Conservation (phyloP, 345 rosid genomes). For the Ceriops tagal region DNA sequence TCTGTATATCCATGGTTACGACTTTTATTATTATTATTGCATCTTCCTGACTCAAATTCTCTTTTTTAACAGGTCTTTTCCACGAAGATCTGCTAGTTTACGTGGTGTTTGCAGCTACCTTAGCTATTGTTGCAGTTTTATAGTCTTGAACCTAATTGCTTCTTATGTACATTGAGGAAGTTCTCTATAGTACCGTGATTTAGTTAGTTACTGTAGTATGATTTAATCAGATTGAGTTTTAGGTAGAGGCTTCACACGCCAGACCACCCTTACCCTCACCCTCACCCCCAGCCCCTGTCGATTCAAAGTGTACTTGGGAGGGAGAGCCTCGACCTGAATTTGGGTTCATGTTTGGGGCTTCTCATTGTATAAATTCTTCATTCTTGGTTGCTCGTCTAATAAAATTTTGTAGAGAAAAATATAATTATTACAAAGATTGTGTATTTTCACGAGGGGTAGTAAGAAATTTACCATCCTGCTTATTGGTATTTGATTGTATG, state of each 20-base stretch:
- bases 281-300: neutral
- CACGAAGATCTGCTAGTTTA: slow-evolving; percentile 26
- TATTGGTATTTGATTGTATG: too few relatives aligned
- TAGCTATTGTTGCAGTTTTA: slow-evolving; percentile 34
- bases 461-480: too few relatives aligned
- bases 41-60: neutral
- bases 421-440: too few relatives aligned
- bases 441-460: too few relatives aligned
- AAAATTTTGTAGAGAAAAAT: slow-evolving; percentile 11
- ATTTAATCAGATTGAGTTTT: slow-evolving; percentile 16
- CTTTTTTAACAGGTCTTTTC: slow-evolving; percentile 47
- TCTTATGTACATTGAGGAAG: slow-evolving; percentile 1
- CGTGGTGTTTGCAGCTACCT: slow-evolving; percentile 28
- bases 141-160: slow-evolving; percentile 19
- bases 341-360: slow-evolving; percentile 9
- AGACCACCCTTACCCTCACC: neutral
- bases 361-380: slow-evolving; percentile 37
- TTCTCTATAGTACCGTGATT: neutral
- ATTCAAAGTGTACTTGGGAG: slow-evolving; percentile 5
- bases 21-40: slow-evolving; percentile 1
- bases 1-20: neutral
- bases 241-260: neutral
- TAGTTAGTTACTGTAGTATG: slow-evolving; percentile 10
- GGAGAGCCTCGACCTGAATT: slow-evolving; percentile 12
- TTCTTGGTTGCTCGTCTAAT: slow-evolving; percentile 42